Base-by-base conservation (phyloP, 78 protist genomes). In the slime mould (Dictyostelium discoideum) region DNA sequence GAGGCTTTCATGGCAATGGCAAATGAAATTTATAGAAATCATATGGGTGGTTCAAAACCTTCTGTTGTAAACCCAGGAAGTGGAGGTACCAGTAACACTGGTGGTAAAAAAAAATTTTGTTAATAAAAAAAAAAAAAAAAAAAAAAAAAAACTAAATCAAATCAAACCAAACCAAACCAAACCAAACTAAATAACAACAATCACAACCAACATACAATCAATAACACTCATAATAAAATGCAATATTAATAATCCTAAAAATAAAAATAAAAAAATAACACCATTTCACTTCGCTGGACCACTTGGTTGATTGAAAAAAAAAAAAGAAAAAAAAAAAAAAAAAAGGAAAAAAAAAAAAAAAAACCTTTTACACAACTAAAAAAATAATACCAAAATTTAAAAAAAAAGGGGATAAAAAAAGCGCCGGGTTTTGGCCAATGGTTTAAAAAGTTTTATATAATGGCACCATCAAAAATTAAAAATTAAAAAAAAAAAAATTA, bases 1-100 rank as follows among this genome's bases (percentile, higher is more conserved):
- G 93, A 94, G 60, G 99, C 99, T 11, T 99, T 99, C 98, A 65
- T 95, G 85, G 98, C 98, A 40, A 98, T 99, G 98, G 98, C 99
- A 22, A 95, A 93, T 37, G 99, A 98, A 87, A 99, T 99, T 81
- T 73, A 90, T 73, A 90, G 57, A 48, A 44, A 69, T 26, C 48
- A 73, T 26, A 46, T 82, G 67, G 93, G 93, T 40, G 83, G 65
- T 32, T 1, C 0, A 32, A 32, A 32, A 32, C 37, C 37, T 32
- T 32, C 37, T 29, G 65, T 3, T 18, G 29, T 24, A 26, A 8
- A 8, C 14, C 74, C 74, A 48, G 60, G 86, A 57, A 50, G 48
- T 57, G 50, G 13, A 0, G 79, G 78, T 69, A 76, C 39, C 11
- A 3, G 18, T 16, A 76, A 5, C 6, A 10, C 26, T 3, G 8